Conservation (phyloP, 495 filamentous ascomycete species). For the Penicillium soppii region DNA sequence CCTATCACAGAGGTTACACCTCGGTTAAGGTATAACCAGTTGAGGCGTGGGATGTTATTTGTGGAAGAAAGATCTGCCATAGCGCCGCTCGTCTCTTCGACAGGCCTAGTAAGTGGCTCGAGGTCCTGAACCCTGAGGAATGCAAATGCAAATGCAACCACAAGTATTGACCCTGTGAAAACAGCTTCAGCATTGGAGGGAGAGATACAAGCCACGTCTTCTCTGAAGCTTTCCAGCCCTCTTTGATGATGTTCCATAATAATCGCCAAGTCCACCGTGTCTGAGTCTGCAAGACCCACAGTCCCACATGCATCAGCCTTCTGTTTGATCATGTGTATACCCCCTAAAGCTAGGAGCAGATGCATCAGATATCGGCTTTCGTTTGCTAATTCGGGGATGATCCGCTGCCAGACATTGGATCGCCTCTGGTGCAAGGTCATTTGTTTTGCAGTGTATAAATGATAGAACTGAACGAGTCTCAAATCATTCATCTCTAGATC, state of each 20-base stretch:
- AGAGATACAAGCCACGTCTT: background rate
- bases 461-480: slow-evolving; percentile 7
- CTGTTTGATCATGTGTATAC: slow-evolving; percentile 5
- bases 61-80: background rate
- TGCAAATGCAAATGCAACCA: background rate
- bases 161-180: slow-evolving; percentile 2
- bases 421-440: slow-evolving; percentile 5
- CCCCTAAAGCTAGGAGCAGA: slow-evolving; percentile 14
- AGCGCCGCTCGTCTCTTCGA: background rate
- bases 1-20: background rate
- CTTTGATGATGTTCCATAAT: slow-evolving; percentile 16
- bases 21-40: slow-evolving; percentile 13
- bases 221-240: slow-evolving; percentile 9
- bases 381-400: slow-evolving; percentile 8
- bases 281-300: background rate
- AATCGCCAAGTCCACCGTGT: slow-evolving; percentile 2
- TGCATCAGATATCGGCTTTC: slow-evolving; percentile 13
- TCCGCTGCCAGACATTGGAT: slow-evolving; percentile 3
- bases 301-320: background rate
- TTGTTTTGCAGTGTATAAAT: slow-evolving; percentile 8
- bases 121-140: background rate
- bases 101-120: background rate
- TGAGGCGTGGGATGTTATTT: background rate
- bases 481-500: slow-evolving; percentile 10
- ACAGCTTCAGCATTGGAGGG: slow-evolving; percentile 1